Evolutionary conservation across 768 basidiomycete species (phyloP).

Genomic region (Podaxis rugospora): DNA sequence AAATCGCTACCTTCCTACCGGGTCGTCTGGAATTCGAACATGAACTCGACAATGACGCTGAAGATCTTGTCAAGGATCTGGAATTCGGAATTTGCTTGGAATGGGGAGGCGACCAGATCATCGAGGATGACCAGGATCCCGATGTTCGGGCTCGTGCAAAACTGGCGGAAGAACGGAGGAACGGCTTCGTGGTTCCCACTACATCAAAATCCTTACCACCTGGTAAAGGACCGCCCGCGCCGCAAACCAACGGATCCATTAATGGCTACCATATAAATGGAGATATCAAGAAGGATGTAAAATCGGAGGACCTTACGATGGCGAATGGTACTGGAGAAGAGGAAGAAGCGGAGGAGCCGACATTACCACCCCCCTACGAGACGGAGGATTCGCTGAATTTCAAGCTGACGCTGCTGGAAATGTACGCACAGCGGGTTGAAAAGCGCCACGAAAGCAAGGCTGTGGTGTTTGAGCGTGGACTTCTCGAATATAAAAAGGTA

Average conservation of each 20-base stretch:
- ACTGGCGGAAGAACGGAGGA: conserved; percentile 45
- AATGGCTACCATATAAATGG: conserved; percentile 43
- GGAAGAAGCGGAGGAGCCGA: conserved; percentile 58
- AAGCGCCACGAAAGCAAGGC: conserved; percentile 82
- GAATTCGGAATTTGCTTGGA: conserved; percentile 89
- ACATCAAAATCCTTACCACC: conserved; percentile 25
- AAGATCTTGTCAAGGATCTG: conserved; percentile 91
- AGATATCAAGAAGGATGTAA: conserved; percentile 31
- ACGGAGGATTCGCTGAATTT: conserved; percentile 79
- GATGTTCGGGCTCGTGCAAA: conserved; percentile 59
- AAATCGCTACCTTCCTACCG: conserved; percentile 89
- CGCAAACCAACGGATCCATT: conserved; percentile 31
- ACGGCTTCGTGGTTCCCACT: conserved; percentile 21
- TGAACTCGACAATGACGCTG: conserved; percentile 95
- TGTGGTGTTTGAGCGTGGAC: conserved; percentile 86
- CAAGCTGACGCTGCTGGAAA: conserved; percentile 86
- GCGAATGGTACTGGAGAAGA: conserved; percentile 51
- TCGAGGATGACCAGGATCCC: conserved; percentile 73
- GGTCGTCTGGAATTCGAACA: conserved; percentile 99
- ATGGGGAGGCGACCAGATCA: conserved; percentile 79
- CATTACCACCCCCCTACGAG: conserved; percentile 76
- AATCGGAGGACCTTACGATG: conserved; percentile 45
- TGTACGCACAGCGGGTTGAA: conserved; percentile 86
- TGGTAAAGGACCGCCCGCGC: conserved; percentile 31
- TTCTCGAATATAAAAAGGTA: conserved; percentile 95